Evolutionary conservation across 2,329 filamentous ascomycete genomes (phyloP).

Genomic region (Nemania sp.): DNA sequence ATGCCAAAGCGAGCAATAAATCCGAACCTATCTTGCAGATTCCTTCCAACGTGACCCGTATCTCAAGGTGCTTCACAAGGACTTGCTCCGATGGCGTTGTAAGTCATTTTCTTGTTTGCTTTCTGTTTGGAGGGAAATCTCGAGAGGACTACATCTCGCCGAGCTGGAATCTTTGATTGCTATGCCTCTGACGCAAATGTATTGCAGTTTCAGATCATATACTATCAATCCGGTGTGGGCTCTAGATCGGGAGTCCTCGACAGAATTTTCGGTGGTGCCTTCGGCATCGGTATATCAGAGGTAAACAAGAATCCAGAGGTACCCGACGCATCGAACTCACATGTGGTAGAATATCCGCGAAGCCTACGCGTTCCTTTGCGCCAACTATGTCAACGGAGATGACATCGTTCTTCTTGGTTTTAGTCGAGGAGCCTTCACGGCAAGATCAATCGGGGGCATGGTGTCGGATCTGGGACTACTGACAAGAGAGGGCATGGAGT

Average conservation of each 20-base stretch:
- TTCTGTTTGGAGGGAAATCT: neutral
- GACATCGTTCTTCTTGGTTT: conserved; percentile 62
- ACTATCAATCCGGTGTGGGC: conserved; percentile 65
- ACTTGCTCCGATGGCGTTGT: conserved; percentile 52
- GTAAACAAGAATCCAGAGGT: conserved; percentile 38
- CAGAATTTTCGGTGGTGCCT: conserved; percentile 57
- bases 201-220: conserved; percentile 56
- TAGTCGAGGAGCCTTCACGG: conserved; percentile 63
- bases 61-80: conserved; percentile 60
- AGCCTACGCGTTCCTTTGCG: conserved; percentile 65
- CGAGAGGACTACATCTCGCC: neutral
- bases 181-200: neutral
- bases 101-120: neutral
- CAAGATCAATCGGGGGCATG: conserved; percentile 60
- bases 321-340: conserved; percentile 18
- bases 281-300: conserved; percentile 59
- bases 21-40: conserved; percentile 51
- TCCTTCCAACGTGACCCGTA: conserved; percentile 64
- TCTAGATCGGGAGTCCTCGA: conserved; percentile 56
- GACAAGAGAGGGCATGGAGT: conserved; percentile 56
- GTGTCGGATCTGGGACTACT: conserved; percentile 56
- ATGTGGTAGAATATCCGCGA: conserved; percentile 56
- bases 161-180: neutral
- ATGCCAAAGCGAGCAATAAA: conserved; percentile 46
- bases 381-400: conserved; percentile 63